Percentiles rank a stretch among this genome's conserved stretches.
Evolutionary conservation across 1,284 basidiomycete species (phyloP).

Genomic region (Phellopilus nigrolimitatus): DNA sequence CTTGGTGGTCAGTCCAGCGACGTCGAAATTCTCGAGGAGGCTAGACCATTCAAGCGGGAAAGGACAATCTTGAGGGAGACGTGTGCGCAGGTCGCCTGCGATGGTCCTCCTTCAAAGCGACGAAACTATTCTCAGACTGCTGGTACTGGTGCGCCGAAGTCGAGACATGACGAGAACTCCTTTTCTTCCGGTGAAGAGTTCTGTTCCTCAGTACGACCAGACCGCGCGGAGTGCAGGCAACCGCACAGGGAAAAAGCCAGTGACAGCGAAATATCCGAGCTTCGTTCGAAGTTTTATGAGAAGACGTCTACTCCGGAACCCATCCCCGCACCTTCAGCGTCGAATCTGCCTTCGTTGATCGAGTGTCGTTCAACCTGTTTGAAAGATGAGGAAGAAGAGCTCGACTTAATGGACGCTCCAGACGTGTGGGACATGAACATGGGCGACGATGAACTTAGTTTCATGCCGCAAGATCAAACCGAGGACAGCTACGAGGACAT

Average conservation of each 20-base stretch:
- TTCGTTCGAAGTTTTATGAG: not conserved
- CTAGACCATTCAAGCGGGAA: not conserved
- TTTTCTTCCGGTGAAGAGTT: not conserved
- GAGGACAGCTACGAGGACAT: constrained; percentile 27
- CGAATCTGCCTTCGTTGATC: not conserved
- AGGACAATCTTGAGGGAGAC: not conserved
- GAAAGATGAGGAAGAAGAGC: constrained; percentile 16
- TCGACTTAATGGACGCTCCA: constrained; percentile 29
- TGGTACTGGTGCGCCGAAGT: not conserved
- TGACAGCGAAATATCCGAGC: not conserved
- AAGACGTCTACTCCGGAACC: not conserved
- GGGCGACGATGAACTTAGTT: constrained; percentile 52
- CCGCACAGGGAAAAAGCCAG: not conserved
- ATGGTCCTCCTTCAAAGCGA: not conserved
- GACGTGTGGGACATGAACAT: constrained; percentile 50
- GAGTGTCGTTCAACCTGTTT: not conserved
- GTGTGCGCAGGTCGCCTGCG: not conserved
- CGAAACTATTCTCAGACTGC: not conserved
- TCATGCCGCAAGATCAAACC: constrained; percentile 15
- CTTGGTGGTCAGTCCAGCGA: constrained; percentile 6
- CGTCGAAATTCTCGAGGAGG: constrained; percentile 33
- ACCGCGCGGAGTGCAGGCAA: too few species aligned
- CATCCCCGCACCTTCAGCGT: not conserved
- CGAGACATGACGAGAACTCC: not conserved
- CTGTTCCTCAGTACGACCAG: not conserved